These are phyloP conservation scores for Metarhizium brunneum DNA, from an alignment of 2,329 filamentous ascomycete genomes.

Conservation along the genomic window DNA sequence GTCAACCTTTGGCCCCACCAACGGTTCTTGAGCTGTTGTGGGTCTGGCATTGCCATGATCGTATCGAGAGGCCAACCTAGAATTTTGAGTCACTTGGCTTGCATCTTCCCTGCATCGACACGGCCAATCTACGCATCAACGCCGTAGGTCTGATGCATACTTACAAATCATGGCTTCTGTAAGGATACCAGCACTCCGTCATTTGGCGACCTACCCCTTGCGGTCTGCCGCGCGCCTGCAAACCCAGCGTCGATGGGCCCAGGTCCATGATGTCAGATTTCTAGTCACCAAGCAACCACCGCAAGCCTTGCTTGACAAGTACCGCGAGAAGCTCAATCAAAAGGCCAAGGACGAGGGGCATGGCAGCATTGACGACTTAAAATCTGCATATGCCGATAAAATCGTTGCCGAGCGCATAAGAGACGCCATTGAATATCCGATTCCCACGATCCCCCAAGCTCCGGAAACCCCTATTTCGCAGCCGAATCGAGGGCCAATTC, in stretches of 20 bases:
- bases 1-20: constrained; percentile 1
- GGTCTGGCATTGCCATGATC: no score
- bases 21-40: not conserved
- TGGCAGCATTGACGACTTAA: constrained; percentile 64
- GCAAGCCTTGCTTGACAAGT: constrained; percentile 68
- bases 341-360: constrained; percentile 71
- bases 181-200: constrained; percentile 38
- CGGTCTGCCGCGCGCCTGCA: constrained; percentile 24
- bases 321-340: constrained; percentile 71
- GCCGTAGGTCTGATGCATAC: constrained; percentile 5
- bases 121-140: not conserved
- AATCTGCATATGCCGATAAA: constrained; percentile 75
- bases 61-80: no score
- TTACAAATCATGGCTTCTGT: constrained; percentile 37
- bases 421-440: constrained; percentile 44
- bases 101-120: not conserved
- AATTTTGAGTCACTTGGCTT: no score
- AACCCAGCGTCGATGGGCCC: constrained; percentile 73
- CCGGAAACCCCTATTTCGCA: constrained; percentile 26
- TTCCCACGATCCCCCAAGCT: constrained; percentile 24
- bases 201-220: constrained; percentile 26
- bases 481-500: constrained; percentile 21
- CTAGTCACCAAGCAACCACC: constrained; percentile 67
- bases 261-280: constrained; percentile 87
- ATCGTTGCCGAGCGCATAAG: constrained; percentile 64